Evolutionary conservation across 2,329 filamentous ascomycete species (phyloP).

Genomic region (Aspergillus bombycis): DNA sequence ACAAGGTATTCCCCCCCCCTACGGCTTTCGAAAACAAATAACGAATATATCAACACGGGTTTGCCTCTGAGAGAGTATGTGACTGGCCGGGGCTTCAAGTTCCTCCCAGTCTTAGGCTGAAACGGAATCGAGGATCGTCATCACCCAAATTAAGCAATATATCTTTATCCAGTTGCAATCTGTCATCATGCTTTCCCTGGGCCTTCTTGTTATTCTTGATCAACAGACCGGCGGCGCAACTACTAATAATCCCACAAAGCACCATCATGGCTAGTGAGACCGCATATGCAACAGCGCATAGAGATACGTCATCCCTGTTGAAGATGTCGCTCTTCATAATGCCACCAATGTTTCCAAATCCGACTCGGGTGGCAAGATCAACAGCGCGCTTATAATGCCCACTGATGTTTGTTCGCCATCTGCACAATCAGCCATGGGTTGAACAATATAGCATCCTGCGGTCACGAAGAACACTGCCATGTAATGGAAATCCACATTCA

Average conservation of each 20-base stretch:
- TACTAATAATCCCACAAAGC: slow-evolving; percentile 29
- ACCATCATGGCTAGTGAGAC: slow-evolving; percentile 36
- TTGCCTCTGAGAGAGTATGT: background rate
- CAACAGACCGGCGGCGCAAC: slow-evolving; percentile 29
- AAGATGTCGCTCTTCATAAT: slow-evolving; percentile 47
- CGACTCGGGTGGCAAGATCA: slow-evolving; percentile 44
- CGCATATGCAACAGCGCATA: slow-evolving; percentile 43
- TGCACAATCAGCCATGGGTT: slow-evolving; percentile 38
- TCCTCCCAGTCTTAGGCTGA: slow-evolving; percentile 28
- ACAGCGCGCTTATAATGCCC: slow-evolving; percentile 45
- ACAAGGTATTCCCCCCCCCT: background rate
- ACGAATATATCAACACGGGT: background rate
- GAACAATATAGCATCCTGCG: slow-evolving; percentile 29
- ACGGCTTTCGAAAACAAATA: background rate
- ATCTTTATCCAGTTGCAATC: slow-evolving; percentile 26
- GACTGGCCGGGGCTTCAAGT: background rate
- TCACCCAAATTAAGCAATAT: slow-evolving; percentile 38
- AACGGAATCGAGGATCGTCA: slow-evolving; percentile 38
- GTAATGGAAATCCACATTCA: slow-evolving; percentile 27
- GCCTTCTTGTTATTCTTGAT: slow-evolving; percentile 35
- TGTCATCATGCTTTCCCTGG: slow-evolving; percentile 27
- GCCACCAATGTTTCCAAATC: slow-evolving; percentile 49
- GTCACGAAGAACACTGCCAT: slow-evolving; percentile 29
- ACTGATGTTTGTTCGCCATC: slow-evolving; percentile 46
- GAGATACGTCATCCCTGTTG: slow-evolving; percentile 37